Evolutionary conservation across 495 filamentous ascomycete genomes (phyloP), one percentile per base, ranked within the genome.

Genomic region (Lineolata rhizophorae): DNA sequence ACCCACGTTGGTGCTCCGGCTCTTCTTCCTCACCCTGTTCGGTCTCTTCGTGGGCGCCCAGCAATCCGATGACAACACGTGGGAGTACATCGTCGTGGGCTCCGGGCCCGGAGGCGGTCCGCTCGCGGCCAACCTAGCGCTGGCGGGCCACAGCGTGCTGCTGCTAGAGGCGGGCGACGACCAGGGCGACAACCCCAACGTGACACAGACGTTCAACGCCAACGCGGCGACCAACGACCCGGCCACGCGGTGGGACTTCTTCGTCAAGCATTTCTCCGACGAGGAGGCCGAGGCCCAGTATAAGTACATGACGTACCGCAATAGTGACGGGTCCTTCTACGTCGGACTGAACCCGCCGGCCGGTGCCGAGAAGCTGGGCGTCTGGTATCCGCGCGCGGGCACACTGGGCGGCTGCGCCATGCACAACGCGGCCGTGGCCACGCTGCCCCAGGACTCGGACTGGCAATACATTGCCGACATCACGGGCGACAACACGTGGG

Each of bases 401-500:
- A 49, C 53, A 0, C 46, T 67, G 5, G 62, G 63, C 8, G 64
- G 62, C 4, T 64, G 60, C 38, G 50, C 54, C 0, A 48, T 57
- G 13, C 61, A 65, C 47, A 60, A 64, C 38, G 62, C 58, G 31
- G 39, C 59, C 8, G 41, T 62, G 25, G 41, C 51, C 29, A 39
- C 62, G 2, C 44, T 53, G 10, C 58, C 62, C 0, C 38, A 50
- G 27, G 45, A 47, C 17, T 50, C 45, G 22, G 63, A 67, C 36
- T 62, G 57, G 36, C 29, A 53, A 18, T 45, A 50, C 40, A 57
- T 67, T 32, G 49, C 49, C 29, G 43, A 49, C 13, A 38, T 67
- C 4, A 67, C 62, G 1, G 58, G 59, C 3, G 62, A 69, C 35
- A 21, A 28, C 15, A 52, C 50, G 1, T 67, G 64, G 62, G 46